Conservation (phyloP, 257 asterid species). For the Striga asiatica region DNA sequence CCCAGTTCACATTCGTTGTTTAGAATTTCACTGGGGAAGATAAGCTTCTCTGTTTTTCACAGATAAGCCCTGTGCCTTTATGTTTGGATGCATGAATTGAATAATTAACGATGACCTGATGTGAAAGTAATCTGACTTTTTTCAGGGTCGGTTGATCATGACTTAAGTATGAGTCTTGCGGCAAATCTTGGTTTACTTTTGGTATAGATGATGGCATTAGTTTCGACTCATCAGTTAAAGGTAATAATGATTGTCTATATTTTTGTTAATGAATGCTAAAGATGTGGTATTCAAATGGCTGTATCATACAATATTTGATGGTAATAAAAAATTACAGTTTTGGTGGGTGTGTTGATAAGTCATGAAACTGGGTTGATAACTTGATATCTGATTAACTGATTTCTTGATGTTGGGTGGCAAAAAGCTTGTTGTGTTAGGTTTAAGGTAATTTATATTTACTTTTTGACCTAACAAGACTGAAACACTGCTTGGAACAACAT, state of each 20-base stretch:
- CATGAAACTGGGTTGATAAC: not conserved
- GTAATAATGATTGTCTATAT: slow-evolving; percentile 17
- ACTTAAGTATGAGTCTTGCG: slow-evolving; percentile 17
- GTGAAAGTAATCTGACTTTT: not conserved
- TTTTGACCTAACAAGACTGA: not conserved
- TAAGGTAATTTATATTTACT: not conserved
- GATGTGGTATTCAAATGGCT: slow-evolving; percentile 2
- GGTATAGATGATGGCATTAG: slow-evolving; percentile 39
- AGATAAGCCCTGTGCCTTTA: not conserved
- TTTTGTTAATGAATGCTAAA: slow-evolving; percentile 4
- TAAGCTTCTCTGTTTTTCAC: not conserved
- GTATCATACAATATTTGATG: slow-evolving; percentile 9
- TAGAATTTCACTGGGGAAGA: not conserved
- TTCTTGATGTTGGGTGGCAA: not conserved
- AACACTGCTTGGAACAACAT: no score
- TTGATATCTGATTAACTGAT: not conserved
- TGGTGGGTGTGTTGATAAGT: not conserved
- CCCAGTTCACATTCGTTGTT: slow-evolving; percentile 1
- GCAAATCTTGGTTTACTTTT: slow-evolving; percentile 19
- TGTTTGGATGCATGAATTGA: slow-evolving; percentile 1
- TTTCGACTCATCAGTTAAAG: slow-evolving; percentile 46
- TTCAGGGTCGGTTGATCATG: slow-evolving; percentile 9
- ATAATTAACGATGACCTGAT: not conserved
- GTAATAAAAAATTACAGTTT: not conserved
- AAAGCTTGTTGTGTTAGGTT: slow-evolving; percentile 2